A percentile compares a stretch with the other conserved stretches of the same genome.
Conservation (phyloP, 2,329 filamentous ascomycete species). For the Ambrosiella xylebori region DNA sequence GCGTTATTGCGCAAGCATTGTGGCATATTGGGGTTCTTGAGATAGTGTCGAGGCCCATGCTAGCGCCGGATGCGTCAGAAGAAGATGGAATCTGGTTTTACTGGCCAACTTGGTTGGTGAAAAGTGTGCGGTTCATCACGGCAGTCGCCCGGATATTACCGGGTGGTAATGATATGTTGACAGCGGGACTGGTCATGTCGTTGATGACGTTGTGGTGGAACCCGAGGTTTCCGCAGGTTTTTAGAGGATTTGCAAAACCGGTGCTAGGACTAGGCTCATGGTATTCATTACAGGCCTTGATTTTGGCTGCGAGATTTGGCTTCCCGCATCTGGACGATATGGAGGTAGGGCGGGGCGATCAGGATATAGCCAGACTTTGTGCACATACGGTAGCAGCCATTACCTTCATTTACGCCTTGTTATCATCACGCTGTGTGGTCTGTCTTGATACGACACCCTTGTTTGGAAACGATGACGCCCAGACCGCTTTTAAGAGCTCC, state of each 20-base stretch:
- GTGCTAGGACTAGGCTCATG: constrained; percentile 45
- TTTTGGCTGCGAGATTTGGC: constrained; percentile 36
- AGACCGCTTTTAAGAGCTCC: constrained; percentile 1
- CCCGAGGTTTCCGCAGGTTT: constrained; percentile 42
- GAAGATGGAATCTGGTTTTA: constrained; percentile 2
- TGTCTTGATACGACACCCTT: constrained; percentile 40
- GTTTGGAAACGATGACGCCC: constrained; percentile 21
- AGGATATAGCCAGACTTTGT: constrained; percentile 26
- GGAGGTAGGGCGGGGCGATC: constrained; percentile 23
- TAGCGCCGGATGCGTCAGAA: not conserved
- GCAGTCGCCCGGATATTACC: constrained; percentile 25
- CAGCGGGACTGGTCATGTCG: constrained; percentile 31
- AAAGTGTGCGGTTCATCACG: not conserved
- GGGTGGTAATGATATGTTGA: constrained; percentile 24
- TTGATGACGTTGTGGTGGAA: constrained; percentile 50
- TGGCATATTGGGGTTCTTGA: constrained; percentile 30
- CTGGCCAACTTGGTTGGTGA: constrained; percentile 4
- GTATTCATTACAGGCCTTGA: constrained; percentile 46
- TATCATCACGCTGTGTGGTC: constrained; percentile 8
- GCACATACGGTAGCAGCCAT: constrained; percentile 38
- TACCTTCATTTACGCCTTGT: constrained; percentile 28
- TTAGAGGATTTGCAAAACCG: constrained; percentile 41
- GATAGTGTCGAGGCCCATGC: constrained; percentile 1
- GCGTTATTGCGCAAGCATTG: constrained; percentile 27
- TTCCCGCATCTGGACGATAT: constrained; percentile 28